Conservation (phyloP, 768 basidiomycete genomes). For the Lactarius deliciosus region DNA sequence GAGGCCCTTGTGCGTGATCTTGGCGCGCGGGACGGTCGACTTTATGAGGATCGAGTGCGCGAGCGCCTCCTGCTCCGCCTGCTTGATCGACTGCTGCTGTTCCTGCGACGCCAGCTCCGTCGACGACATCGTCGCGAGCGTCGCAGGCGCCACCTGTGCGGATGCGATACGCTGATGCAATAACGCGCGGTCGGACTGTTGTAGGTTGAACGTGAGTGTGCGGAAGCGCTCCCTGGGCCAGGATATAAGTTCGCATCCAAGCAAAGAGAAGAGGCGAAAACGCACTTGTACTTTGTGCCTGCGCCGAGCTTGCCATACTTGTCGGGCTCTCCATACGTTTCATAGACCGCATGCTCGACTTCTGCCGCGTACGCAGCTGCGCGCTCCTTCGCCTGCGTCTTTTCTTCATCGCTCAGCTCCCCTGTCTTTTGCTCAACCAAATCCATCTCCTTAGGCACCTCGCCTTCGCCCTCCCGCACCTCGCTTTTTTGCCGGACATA, state of each 20-base stretch:
- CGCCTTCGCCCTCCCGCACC: slow-evolving; percentile 31
- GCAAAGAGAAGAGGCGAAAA: slow-evolving; percentile 29
- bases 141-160: slow-evolving; percentile 61
- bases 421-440: slow-evolving; percentile 27
- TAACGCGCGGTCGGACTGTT: slow-evolving; percentile 72
- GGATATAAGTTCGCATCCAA: neutral
- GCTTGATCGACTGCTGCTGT: slow-evolving; percentile 76
- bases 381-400: slow-evolving; percentile 54
- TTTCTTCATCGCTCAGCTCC: slow-evolving; percentile 54
- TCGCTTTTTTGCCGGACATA: slow-evolving; percentile 39
- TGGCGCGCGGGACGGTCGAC: slow-evolving; percentile 61
- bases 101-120: slow-evolving; percentile 90
- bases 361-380: slow-evolving; percentile 66
- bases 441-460: neutral
- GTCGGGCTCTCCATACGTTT: slow-evolving; percentile 75
- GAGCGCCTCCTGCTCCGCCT: slow-evolving; percentile 78
- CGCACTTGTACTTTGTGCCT: slow-evolving; percentile 80
- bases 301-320: slow-evolving; percentile 62
- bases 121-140: slow-evolving; percentile 81
- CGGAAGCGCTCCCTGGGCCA: slow-evolving; percentile 78
- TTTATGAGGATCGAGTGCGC: slow-evolving; percentile 83
- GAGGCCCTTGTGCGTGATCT: slow-evolving; percentile 91
- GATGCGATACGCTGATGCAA: slow-evolving; percentile 79
- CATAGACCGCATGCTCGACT: slow-evolving; percentile 75
- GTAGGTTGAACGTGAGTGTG: slow-evolving; percentile 86